Conservation (phyloP, 306 rosid genomes). For the Fragaria vesca region DNA sequence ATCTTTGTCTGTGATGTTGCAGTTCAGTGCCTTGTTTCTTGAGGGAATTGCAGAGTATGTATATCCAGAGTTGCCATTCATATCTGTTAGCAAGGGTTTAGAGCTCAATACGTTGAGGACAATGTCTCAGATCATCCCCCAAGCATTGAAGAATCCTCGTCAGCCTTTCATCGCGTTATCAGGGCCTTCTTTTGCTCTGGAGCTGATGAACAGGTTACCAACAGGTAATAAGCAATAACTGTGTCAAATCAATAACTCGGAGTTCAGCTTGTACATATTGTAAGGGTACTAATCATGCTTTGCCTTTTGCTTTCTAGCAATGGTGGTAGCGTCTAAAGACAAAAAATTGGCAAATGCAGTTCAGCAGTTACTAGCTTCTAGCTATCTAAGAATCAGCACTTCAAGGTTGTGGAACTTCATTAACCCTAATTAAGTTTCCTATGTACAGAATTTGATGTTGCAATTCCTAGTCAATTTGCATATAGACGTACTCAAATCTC, state of each 20-base stretch:
- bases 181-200: slow-evolving; percentile 90
- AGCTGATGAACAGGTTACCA: slow-evolving; percentile 83
- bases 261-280: background rate
- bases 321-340: slow-evolving; percentile 95
- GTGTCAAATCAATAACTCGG: background rate
- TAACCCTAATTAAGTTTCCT: slow-evolving; percentile 11
- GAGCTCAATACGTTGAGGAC: slow-evolving; percentile 85
- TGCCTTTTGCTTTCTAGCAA: slow-evolving; percentile 49
- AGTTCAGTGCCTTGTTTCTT: slow-evolving; percentile 83
- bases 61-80: slow-evolving; percentile 81
- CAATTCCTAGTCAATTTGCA: slow-evolving; percentile 3
- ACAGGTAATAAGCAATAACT: slow-evolving; percentile 51
- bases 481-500: slow-evolving; percentile 8
- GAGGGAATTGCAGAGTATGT: slow-evolving; percentile 77
- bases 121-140: slow-evolving; percentile 95
- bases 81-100: slow-evolving; percentile 91
- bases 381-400: slow-evolving; percentile 87
- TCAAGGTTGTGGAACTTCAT: slow-evolving; percentile 62
- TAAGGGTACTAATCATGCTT: background rate
- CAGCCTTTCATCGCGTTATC: slow-evolving; percentile 93
- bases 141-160: slow-evolving; percentile 73
- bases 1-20: slow-evolving; percentile 37
- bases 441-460: slow-evolving; percentile 7
- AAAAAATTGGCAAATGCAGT: slow-evolving; percentile 73
- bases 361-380: slow-evolving; percentile 79